Evolutionary conservation across 176 grass and related monocot species (phyloP).

Genomic region (Puccinellia tenuiflora): DNA sequence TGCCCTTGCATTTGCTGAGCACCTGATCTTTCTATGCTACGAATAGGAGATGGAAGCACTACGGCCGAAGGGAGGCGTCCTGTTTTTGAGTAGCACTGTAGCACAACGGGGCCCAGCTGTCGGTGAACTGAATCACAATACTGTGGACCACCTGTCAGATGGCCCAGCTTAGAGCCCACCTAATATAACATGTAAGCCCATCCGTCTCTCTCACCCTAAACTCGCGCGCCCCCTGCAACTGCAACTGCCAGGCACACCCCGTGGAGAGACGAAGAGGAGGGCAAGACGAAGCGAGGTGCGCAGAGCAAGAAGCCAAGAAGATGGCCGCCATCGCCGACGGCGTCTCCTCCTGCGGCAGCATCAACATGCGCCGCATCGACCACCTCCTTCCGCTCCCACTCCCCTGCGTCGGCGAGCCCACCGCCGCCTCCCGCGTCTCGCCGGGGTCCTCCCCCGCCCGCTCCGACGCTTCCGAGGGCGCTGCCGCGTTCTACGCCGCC

Average conservation of each 20-base stretch:
- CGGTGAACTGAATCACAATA: neutral
- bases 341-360: conserved; percentile 41
- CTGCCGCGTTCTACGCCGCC: conserved; percentile 19
- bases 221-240: conserved; percentile 34
- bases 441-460: conserved; percentile 34
- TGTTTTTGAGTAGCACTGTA: too few relatives aligned
- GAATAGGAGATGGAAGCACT: neutral
- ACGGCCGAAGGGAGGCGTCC: too few relatives aligned
- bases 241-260: neutral
- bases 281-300: neutral
- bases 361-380: conserved; percentile 33
- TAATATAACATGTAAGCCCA: neutral
- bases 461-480: conserved; percentile 37
- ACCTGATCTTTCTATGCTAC: neutral
- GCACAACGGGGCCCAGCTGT: neutral
- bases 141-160: neutral
- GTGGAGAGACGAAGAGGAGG: neutral
- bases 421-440: conserved; percentile 37
- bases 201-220: neutral
- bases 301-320: conserved; percentile 37
- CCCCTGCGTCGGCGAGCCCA: conserved; percentile 39
- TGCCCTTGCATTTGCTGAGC: neutral
- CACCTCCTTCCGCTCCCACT: conserved; percentile 18
- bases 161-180: neutral
- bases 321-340: conserved; percentile 24